Base-by-base conservation (phyloP, 306 rosid species). In the Gleditsia sinensis region DNA sequence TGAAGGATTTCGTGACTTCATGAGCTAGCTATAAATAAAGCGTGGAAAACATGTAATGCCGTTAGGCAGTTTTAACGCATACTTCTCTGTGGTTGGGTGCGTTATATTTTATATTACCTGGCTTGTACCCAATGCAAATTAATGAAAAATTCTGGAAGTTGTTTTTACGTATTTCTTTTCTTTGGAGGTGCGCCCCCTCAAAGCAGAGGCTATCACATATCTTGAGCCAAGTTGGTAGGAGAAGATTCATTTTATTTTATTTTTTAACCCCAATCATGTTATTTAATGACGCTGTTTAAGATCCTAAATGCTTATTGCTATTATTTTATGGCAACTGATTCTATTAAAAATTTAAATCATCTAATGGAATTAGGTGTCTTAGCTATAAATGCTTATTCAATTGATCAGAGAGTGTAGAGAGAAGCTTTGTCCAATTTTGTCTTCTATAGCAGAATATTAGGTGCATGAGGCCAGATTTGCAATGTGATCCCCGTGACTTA, bases 241-340 rank as follows among this genome's bases (percentile, higher is more conserved):
- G 42, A 7, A 25, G 10, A 27, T 66, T 57, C 14, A 16, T 49
- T 74, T 67, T n/a, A n/a, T n/a, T n/a, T 63, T 36, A 36, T 79
- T 66, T 72, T 67, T 34, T 49, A 25, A 7, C 55, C 55, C 43
- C 43, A 17, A 48, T 48, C 30, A 27, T 50, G 57, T 57, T 11
- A 65, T 56, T 73, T 50, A 42, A 11, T 20, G 14, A 27, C 50
- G 4, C 20, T n/a, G 54, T 55, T 45, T 65, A 28, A 48, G 27
- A 64, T 65, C 61, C 54, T 67, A 32, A 2, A 32, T 11, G 36
- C 19, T 43, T 32, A 30, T 40, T 33, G 23, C 59, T 7, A 46
- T 81, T 65, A 45, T 13, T 27, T 71, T 6, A 9, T 63, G 40
- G 39, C 1, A 33, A 34, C 13, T 69, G 36, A 45, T 65, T 71